phyloP scores from a whole-genome alignment of 768 basidiomycete species.

The Serendipita sp. region DNA sequence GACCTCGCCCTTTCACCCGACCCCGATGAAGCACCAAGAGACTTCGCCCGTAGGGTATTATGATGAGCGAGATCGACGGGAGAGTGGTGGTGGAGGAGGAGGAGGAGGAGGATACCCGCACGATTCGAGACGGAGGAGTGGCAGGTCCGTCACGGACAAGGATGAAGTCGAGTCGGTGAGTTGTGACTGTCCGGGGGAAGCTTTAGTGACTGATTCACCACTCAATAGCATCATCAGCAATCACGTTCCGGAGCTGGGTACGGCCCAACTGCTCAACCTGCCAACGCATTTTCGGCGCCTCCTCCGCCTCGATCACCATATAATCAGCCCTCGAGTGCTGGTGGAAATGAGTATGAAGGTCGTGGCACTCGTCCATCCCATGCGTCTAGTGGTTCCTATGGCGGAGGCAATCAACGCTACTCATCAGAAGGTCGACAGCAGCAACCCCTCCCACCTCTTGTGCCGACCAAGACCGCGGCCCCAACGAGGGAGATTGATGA shows the following conservation, averaged over 20 bases:
- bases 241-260: background rate
- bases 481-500: background rate
- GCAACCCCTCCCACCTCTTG: background rate
- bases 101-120: background rate
- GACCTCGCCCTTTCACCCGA: conserved; percentile 1
- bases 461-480: background rate
- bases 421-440: background rate
- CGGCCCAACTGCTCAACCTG: background rate
- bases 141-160: background rate
- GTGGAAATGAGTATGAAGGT: background rate
- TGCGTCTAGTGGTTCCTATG: conserved; percentile 4
- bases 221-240: background rate
- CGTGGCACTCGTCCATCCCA: background rate
- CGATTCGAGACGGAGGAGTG: background rate
- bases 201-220: too few species aligned
- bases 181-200: background rate
- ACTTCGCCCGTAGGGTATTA: background rate
- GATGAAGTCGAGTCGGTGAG: background rate
- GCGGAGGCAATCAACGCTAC: background rate
- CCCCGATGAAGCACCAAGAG: background rate
- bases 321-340: background rate
- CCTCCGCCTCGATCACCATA: background rate
- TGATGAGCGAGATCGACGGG: background rate
- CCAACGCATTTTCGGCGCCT: background rate
- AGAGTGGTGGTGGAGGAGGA: background rate